A percentile compares a stretch with the other conserved stretches of the same genome.
These are phyloP conservation scores for Candida morakotiae DNA, from an alignment of 805 yeast genomes.

Conservation along the genomic window DNA sequence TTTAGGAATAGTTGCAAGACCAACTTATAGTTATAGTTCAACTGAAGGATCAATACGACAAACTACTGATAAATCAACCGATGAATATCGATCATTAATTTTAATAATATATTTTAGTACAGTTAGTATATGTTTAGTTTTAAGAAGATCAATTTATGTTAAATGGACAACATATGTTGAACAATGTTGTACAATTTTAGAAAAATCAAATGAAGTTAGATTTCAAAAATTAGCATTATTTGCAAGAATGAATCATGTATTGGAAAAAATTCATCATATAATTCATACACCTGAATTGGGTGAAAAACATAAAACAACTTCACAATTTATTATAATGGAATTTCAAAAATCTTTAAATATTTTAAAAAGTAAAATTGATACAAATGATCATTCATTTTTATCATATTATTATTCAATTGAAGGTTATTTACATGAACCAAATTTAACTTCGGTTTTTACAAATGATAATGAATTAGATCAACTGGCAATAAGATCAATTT, in stretches of 20 bases:
- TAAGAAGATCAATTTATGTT: constrained; percentile 58
- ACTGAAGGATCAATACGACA: constrained; percentile 11
- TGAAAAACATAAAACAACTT: constrained; percentile 18
- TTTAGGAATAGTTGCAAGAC: constrained; percentile 62
- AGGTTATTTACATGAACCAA: constrained; percentile 63
- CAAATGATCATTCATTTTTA: constrained; percentile 37
- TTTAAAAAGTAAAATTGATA: constrained; percentile 35
- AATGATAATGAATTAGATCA: constrained; percentile 13
- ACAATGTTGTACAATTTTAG: constrained; percentile 52
- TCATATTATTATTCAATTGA: constrained; percentile 60
- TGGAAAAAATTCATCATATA: constrained; percentile 58
- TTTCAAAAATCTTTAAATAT: constrained; percentile 45
- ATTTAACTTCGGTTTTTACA: constrained; percentile 20
- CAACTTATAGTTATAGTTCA: constrained; percentile 19
- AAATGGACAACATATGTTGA: constrained; percentile 65
- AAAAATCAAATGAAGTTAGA: constrained; percentile 24
- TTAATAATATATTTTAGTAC: constrained; percentile 58
- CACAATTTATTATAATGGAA: constrained; percentile 41
- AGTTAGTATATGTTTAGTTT: constrained; percentile 59
- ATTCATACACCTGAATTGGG: constrained; percentile 36
- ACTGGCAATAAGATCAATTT: constrained; percentile 39
- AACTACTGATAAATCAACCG: constrained; percentile 3
- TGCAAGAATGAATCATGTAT: constrained; percentile 52
- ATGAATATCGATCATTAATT: constrained; percentile 38
- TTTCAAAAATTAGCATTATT: constrained; percentile 49